phyloP scores from a whole-genome alignment of 352 stramenopile species.

The Pythium vanterpoolii region DNA sequence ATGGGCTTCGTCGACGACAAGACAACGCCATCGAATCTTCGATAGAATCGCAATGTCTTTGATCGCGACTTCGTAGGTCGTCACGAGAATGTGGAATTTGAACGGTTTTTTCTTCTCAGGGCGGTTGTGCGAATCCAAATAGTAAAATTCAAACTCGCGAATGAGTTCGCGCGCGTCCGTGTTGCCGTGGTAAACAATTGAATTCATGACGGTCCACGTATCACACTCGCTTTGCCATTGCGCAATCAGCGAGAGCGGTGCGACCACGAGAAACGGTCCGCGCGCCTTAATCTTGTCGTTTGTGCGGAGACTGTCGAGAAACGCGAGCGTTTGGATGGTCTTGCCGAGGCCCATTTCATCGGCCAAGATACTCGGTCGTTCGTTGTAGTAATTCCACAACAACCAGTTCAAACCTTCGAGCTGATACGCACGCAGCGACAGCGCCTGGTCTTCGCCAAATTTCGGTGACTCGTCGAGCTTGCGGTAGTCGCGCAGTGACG shows the following conservation, averaged over 20 bases:
- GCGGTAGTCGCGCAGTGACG: conserved; percentile 78
- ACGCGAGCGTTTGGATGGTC: conserved; percentile 91
- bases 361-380: conserved; percentile 81
- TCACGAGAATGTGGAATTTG: conserved; percentile 89
- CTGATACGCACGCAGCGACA: conserved; percentile 79
- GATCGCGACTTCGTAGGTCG: conserved; percentile 90
- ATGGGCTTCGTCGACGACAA: conserved; percentile 89
- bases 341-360: conserved; percentile 94
- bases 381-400: conserved; percentile 90
- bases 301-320: conserved; percentile 92
- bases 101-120: conserved; percentile 83
- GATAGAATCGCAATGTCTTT: conserved; percentile 91
- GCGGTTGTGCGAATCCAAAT: conserved; percentile 56
- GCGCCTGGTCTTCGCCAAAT: conserved; percentile 73
- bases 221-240: conserved; percentile 99
- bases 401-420: conserved; percentile 89
- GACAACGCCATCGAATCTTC: conserved; percentile 92
- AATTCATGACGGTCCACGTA: conserved; percentile 99
- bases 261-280: conserved; percentile 97
- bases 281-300: conserved; percentile 88
- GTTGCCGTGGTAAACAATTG: conserved; percentile 98
- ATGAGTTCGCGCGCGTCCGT: conserved; percentile 92
- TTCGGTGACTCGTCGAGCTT: conserved; percentile 77
- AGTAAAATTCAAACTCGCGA: conserved; percentile 95
- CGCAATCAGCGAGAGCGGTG: conserved; percentile 97